These are phyloP conservation scores for Lepidium sativum DNA, from an alignment of 345 rosid genomes.

Conservation along the genomic window DNA sequence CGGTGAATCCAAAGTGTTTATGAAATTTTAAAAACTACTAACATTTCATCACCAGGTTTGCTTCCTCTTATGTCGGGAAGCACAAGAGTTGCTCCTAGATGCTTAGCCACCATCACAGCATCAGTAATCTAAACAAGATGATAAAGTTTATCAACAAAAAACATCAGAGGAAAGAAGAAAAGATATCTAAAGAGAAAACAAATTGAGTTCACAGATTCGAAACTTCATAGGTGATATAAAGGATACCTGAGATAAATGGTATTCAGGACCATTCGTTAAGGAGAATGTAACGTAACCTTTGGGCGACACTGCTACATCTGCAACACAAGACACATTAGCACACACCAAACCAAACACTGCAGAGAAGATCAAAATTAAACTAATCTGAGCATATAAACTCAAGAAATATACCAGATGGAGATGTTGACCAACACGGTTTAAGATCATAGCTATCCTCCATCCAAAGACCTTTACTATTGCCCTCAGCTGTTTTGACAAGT, in stretches of 20 bases:
- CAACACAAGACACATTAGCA: neutral
- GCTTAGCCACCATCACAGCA: conserved; percentile 78
- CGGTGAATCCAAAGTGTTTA: neutral
- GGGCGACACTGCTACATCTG: conserved; percentile 30
- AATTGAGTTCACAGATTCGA: neutral
- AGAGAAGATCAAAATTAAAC: neutral
- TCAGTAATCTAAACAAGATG: conserved; percentile 46
- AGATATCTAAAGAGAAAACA: neutral
- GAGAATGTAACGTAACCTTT: conserved; percentile 87
- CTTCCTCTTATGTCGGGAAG: conserved; percentile 92
- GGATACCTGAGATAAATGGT: conserved; percentile 93
- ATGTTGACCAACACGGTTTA: conserved; percentile 65
- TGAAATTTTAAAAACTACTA: conserved; percentile 11
- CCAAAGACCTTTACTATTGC: conserved; percentile 61
- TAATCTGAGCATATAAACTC: neutral
- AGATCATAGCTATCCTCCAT: conserved; percentile 46
- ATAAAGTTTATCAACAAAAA: neutral
- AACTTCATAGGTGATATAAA: neutral
- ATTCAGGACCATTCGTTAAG: conserved; percentile 94
- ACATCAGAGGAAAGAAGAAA: neutral
- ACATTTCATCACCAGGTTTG: conserved; percentile 85
- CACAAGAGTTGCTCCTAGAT: conserved; percentile 69
- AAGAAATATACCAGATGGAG: conserved; percentile 38
- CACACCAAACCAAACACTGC: neutral
- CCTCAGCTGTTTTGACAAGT: conserved; percentile 29